phyloP scores from a whole-genome alignment of 2,329 filamentous ascomycete species.

The Trichoderma cornu-damae region DNA sequence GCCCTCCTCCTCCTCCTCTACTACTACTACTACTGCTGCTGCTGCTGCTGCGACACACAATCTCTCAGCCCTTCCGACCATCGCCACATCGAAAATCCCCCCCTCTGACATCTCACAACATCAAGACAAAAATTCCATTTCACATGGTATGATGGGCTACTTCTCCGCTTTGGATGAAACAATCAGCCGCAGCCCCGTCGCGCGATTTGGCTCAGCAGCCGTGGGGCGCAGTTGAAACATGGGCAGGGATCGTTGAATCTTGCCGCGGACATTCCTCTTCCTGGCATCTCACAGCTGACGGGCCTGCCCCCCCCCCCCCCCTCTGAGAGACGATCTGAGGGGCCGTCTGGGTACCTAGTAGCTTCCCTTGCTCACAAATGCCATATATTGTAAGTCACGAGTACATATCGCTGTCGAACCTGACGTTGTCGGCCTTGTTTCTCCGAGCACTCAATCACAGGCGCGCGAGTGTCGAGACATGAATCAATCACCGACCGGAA shows the following conservation, averaged over 20 bases:
- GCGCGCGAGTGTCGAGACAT: not conserved
- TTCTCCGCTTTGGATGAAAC: not conserved
- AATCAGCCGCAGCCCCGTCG: conserved; percentile 7
- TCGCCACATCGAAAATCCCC: not conserved
- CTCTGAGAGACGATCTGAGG: conserved; percentile 2
- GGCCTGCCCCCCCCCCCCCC: too few species aligned
- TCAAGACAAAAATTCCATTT: not conserved
- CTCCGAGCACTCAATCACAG: not conserved
- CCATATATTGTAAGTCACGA: not conserved
- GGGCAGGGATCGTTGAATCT: not conserved
- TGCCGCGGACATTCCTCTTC: not conserved
- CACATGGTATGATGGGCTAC: not conserved
- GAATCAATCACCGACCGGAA: not conserved
- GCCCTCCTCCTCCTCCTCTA: too few species aligned
- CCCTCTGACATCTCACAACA: not conserved
- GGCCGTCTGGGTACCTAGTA: conserved; percentile 9
- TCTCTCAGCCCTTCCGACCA: not conserved
- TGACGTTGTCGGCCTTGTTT: not conserved
- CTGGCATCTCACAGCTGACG: not conserved
- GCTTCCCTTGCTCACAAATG: not conserved
- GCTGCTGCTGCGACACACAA: too few species aligned
- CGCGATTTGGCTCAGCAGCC: not conserved
- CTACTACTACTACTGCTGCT: too few species aligned
- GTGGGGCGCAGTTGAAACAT: conserved; percentile 10
- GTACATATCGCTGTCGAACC: not conserved